A percentile compares a stretch with the other conserved stretches of the same genome.
These are phyloP conservation scores for Parmelia sp. DNA, from an alignment of 495 filamentous ascomycete species.

Conservation along the genomic window DNA sequence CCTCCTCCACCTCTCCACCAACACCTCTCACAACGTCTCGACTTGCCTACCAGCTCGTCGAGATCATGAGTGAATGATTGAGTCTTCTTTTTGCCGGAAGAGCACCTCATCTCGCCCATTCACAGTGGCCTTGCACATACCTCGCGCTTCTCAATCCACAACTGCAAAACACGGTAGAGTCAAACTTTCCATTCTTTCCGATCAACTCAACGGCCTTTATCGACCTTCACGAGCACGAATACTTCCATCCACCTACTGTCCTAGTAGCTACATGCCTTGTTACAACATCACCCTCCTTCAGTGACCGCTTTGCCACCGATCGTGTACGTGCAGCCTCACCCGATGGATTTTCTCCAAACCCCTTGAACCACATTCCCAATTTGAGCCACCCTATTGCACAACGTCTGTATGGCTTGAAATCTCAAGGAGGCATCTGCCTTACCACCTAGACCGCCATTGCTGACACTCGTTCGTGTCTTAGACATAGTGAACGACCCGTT, in stretches of 20 bases:
- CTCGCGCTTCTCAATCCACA: slow-evolving; percentile 1
- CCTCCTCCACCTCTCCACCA: slow-evolving; percentile 13
- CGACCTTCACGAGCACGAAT: slow-evolving; percentile 9
- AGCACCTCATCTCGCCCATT: slow-evolving; percentile 4
- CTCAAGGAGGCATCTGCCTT: background rate
- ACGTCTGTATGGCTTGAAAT: background rate
- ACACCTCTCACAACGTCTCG: slow-evolving; percentile 13
- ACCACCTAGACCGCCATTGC: slow-evolving; percentile 2
- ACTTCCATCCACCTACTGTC: slow-evolving; percentile 17
- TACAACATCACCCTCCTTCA: slow-evolving; percentile 7
- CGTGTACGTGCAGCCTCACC: slow-evolving; percentile 14
- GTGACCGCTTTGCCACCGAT: slow-evolving; percentile 7
- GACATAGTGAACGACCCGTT: slow-evolving; percentile 6
- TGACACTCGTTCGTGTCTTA: slow-evolving; percentile 6
- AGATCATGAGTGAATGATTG: slow-evolving; percentile 21
- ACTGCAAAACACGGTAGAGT: slow-evolving; percentile 26
- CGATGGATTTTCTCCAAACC: background rate
- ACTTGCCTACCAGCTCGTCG: slow-evolving; percentile 15
- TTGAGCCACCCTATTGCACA: slow-evolving; percentile 2
- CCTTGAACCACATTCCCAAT: slow-evolving; percentile 10
- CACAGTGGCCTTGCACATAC: slow-evolving; percentile 11
- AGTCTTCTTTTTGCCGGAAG: slow-evolving; percentile 11
- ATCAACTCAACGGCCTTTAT: slow-evolving; percentile 12
- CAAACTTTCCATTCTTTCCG: slow-evolving; percentile 14
- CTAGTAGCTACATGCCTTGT: slow-evolving; percentile 9